Conservation (phyloP, 2,329 filamentous ascomycete genomes). For the Alternaria sp. region DNA sequence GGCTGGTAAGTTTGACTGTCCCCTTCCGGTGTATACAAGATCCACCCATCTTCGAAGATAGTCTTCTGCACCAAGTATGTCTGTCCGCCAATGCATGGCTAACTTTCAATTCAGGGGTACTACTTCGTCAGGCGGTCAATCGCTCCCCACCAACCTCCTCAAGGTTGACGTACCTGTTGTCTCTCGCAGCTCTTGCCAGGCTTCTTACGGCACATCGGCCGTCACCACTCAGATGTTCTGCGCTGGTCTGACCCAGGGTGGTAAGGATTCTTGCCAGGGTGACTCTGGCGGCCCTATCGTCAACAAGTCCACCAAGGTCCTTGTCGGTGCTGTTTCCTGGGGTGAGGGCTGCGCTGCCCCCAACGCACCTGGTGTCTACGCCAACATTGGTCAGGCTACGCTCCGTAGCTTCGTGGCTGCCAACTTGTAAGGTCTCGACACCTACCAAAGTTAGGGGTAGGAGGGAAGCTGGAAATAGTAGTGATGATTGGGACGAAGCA, state of each 20-base stretch:
- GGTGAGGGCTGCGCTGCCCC: slow-evolving; percentile 31
- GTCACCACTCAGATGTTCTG: slow-evolving; percentile 41
- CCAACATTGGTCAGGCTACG: slow-evolving; percentile 18
- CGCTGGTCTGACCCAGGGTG: slow-evolving; percentile 32
- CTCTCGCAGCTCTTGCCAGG: slow-evolving; percentile 32
- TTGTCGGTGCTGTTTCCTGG: slow-evolving; percentile 17
- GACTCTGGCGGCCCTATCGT: slow-evolving; percentile 41
- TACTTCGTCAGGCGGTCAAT: background rate
- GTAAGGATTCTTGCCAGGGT: slow-evolving; percentile 46
- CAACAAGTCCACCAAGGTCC: slow-evolving; percentile 14
- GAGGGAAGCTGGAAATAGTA: background rate
- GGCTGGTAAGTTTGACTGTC: slow-evolving; percentile 23
- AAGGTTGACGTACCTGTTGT: slow-evolving; percentile 42
- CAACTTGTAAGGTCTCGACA: background rate
- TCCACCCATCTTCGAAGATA: background rate
- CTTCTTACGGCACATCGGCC: slow-evolving; percentile 23
- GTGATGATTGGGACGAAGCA: background rate
- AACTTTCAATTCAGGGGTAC: background rate
- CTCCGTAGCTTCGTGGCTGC: background rate
- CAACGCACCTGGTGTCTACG: slow-evolving; percentile 37
- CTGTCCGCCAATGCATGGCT: background rate
- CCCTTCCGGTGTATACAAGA: background rate
- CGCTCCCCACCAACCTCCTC: slow-evolving; percentile 24
- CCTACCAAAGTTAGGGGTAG: background rate
- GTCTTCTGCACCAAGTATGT: background rate